Evolutionary conservation across 805 yeast genomes (phyloP), one percentile per base, ranked within the genome.

Genomic region (Lipomyces kockii): DNA sequence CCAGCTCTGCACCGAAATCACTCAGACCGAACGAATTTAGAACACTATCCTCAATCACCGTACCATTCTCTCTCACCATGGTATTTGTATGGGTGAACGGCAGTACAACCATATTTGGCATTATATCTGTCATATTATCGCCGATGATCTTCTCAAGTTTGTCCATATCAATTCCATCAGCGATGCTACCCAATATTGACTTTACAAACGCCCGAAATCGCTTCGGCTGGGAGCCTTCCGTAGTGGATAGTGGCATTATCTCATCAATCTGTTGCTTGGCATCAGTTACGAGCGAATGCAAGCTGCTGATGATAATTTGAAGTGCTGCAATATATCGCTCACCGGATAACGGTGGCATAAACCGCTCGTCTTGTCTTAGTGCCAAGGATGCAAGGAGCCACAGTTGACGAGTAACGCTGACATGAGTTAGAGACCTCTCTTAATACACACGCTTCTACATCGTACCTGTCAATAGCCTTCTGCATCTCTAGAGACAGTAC

Each of bases 311-410:
- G 55, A 39, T 14, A 17, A 32, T n/a, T 20, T 20, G 17, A 8
- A 56, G 52, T 27, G 61, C 32, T 20, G 35, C 27, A 22, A 56
- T 6, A 37, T 62, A 62, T 8, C 27, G n/a, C 34, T 57, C 53
- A 17, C 65, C 65, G 14, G 27, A 29, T 27, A 62, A 27, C 3
- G 37, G 51, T 14, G 65, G 61, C 37, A 62, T 29, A 22, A 62
- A 56, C 8, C 49, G 27, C 55, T 56, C 55, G 56, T 56, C 55
- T 17, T 37, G 35, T 22, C 32, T 29, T 20, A 62, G n/a, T 14
- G 61, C 25, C 35, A 62, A 22, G 2, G 55, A 32, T n/a, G 65
- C 51, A 8, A 62, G 32, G 22, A 62, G 25, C 65, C 65, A 62
- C 6, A 62, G 61, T 20, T 62, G 37, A 7, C 65, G 65, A 29